Percentiles rank a stretch among this genome's conserved stretches.
Evolutionary conservation across 345 rosid genomes (phyloP).

Genomic region (Linum trigynum): DNA sequence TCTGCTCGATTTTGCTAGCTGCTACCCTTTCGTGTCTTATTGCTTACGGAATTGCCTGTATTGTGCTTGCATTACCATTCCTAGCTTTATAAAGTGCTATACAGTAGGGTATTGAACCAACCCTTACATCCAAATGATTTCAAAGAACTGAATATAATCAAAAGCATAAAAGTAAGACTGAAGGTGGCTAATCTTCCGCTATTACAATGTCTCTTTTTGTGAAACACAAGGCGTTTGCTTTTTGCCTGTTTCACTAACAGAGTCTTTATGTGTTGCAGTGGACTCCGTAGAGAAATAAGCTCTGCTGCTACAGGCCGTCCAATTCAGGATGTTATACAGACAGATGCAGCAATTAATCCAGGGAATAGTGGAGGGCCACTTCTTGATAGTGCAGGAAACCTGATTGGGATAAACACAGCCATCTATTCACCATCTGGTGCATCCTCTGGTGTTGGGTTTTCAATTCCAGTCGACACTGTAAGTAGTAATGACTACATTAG

Average conservation of each 20-base stretch:
- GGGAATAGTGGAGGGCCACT: constrained; percentile 98
- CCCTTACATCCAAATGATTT: neutral
- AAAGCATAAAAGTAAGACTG: neutral
- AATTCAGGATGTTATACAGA: constrained; percentile 96
- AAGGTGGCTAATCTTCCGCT: neutral
- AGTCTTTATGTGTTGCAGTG: constrained; percentile 37
- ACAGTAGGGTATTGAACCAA: neutral
- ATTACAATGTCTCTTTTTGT: neutral
- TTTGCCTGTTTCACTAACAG: constrained; percentile 7
- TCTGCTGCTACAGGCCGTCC: constrained; percentile 99
- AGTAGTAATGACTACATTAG: constrained; percentile 28
- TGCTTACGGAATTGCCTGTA: neutral
- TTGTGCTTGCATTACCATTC: constrained; percentile 4
- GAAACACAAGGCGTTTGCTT: neutral
- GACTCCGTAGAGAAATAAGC: constrained; percentile 90
- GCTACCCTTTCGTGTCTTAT: neutral
- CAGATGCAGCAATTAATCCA: constrained; percentile 97
- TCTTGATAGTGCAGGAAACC: constrained; percentile 83
- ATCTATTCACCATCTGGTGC: constrained; percentile 99
- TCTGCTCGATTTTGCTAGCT: neutral
- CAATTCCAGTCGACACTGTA: constrained; percentile 96
- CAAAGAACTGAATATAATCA: neutral
- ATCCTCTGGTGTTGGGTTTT: constrained; percentile 96
- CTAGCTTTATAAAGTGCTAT: neutral
- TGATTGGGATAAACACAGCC: constrained; percentile 92